These are phyloP conservation scores for Cryptosporidium sp. DNA, from an alignment of 169 alveolate genomes.

Conservation along the genomic window DNA sequence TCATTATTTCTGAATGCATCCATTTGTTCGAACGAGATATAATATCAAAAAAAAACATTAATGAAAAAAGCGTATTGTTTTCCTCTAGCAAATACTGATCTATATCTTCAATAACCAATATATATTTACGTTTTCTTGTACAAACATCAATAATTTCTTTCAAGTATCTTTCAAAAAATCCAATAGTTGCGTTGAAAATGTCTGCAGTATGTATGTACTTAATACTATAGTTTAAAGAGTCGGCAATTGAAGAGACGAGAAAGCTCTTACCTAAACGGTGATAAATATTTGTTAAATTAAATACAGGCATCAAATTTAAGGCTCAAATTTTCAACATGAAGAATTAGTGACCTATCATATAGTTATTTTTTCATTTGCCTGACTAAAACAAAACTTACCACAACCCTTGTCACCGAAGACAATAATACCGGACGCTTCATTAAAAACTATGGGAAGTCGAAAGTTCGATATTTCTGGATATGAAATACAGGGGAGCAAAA, in stretches of 20 bases:
- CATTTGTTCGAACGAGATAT: constrained; percentile 60
- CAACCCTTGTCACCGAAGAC: constrained; percentile 55
- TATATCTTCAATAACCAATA: constrained; percentile 29
- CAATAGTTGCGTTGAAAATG: constrained; percentile 36
- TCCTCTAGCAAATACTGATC: constrained; percentile 23
- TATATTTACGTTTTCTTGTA: neutral
- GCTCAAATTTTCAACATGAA: constrained; percentile 61
- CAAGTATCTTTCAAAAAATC: constrained; percentile 10
- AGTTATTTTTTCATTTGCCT: constrained; percentile 33
- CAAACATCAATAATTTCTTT: neutral
- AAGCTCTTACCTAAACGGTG: constrained; percentile 52
- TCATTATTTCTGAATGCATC: constrained; percentile 21
- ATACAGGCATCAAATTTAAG: constrained; percentile 56
- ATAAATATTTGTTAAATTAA: neutral
- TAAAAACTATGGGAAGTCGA: neutral
- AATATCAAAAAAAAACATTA: constrained; percentile 36
- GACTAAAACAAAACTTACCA: constrained; percentile 42
- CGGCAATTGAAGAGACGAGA: constrained; percentile 2
- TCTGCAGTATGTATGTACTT: constrained; percentile 29
- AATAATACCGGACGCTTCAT: constrained; percentile 1
- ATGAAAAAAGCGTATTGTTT: neutral
- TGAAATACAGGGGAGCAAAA: neutral
- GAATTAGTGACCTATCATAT: constrained; percentile 63
- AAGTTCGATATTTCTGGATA: neutral
- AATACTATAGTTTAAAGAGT: constrained; percentile 3